Base-by-base conservation (phyloP, 2,329 filamentous ascomycete genomes). In the Botrytis medusae region DNA sequence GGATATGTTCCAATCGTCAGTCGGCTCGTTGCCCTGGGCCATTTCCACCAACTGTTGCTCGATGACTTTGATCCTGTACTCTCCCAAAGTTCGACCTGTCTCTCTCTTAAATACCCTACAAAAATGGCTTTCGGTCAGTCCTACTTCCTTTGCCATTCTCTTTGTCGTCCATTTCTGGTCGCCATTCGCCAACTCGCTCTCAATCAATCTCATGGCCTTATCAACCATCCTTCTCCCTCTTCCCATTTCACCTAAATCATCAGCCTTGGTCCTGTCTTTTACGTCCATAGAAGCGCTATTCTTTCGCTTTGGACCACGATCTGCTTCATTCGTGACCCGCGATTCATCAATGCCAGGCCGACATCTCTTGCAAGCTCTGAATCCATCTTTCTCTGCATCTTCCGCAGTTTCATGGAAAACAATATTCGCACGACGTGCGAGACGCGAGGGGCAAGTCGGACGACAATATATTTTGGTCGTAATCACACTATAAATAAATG, bases 401-500 rank as follows among this genome's bases (percentile, higher is more conserved):
- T 61, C 46, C 48, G 73, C 71, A 74, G 74, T 51, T 75, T 84
- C 79, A 80, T 85, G 89, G 80, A 90, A 91, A 1, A 81, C 79
- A 5, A 91, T 85, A 68, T 91, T 91, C 68, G 87, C 86, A 63
- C 89, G 85, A 2, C 89, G 85, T 1, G 90, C 88, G 20, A 91
- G 85, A 0, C 89, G 85, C 2, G 88, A 87, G 25, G 86, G 86
- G 79, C 89, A 91, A 32, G 85, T 88, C 1, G 89, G 88, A 1
- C 89, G 85, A 79, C 89, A 91, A 81, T 89, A 91, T 64, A 86
- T 85, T 37, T 80, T 81, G 5, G 86, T 87, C 6, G 84, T 84
- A 71, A 81, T 83, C 40, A 87, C 86, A n/a, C 81, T 81, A 79
- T 87, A 87, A 68, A 87, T 80, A 79, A 87, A 88, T 25, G 81